A percentile compares a stretch with the other conserved stretches of the same genome.
phyloP scores from a whole-genome alignment of 495 filamentous ascomycete genomes.

The Xylaria grammica region DNA sequence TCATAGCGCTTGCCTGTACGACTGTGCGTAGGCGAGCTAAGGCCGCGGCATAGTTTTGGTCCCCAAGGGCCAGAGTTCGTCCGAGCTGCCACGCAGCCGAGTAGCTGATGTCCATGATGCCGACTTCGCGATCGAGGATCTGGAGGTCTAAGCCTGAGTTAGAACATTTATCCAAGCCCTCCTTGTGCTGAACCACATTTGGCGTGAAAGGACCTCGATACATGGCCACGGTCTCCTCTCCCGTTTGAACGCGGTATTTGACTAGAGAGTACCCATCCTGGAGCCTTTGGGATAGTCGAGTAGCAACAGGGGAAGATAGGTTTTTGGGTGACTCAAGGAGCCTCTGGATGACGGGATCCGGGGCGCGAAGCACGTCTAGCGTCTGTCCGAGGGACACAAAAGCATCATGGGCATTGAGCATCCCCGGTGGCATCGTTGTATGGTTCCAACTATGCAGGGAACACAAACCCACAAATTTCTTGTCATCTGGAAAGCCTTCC shows the following conservation, averaged over 20 bases:
- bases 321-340: background rate
- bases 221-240: slow-evolving; percentile 48
- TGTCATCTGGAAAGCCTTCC: slow-evolving; percentile 4
- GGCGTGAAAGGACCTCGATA: slow-evolving; percentile 50
- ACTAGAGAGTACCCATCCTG: slow-evolving; percentile 48
- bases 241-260: slow-evolving; percentile 41
- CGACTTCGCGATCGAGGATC: slow-evolving; percentile 48
- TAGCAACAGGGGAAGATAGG: slow-evolving; percentile 9
- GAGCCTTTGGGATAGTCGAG: no score
- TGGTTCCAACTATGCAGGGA: slow-evolving; percentile 56
- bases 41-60: slow-evolving; percentile 34
- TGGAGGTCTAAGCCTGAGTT: slow-evolving; percentile 43
- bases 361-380: slow-evolving; percentile 11
- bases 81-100: slow-evolving; percentile 55
- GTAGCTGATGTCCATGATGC: slow-evolving; percentile 57
- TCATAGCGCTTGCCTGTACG: slow-evolving; percentile 20
- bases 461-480: slow-evolving; percentile 40
- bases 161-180: slow-evolving; percentile 38
- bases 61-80: slow-evolving; percentile 36
- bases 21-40: slow-evolving; percentile 33
- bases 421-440: slow-evolving; percentile 40
- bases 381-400: slow-evolving; percentile 27
- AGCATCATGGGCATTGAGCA: slow-evolving; percentile 38
- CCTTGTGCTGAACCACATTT: slow-evolving; percentile 24
- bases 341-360: background rate